A percentile compares a stretch with the other conserved stretches of the same genome.
phyloP scores from a whole-genome alignment of 257 asterid species.

The Lithospermum erythrorhizon region DNA sequence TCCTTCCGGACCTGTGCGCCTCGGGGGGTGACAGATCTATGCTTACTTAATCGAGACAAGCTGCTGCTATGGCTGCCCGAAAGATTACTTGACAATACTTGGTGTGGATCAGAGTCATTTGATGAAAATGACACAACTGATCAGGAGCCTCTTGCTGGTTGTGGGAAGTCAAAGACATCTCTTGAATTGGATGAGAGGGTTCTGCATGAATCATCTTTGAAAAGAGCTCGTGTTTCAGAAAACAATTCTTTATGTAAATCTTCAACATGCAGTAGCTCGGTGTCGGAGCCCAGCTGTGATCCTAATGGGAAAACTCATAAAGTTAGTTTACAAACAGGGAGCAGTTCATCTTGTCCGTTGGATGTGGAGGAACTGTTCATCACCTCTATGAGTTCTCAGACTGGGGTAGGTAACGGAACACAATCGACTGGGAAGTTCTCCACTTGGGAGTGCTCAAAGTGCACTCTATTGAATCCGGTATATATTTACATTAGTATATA shows the following conservation, averaged over 20 bases:
- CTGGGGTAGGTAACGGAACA: conserved; percentile 14
- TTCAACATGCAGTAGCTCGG: conserved; percentile 16
- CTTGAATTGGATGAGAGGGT: conserved; percentile 15
- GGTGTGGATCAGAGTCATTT: conserved; percentile 81
- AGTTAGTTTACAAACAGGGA: conserved; percentile 14
- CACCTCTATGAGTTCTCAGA: conserved; percentile 31
- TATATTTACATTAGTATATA: conserved; percentile 17
- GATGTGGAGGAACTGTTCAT: conserved; percentile 15
- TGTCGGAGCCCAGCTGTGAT: conserved; percentile 16
- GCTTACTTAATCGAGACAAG: conserved; percentile 66
- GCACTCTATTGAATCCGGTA: conserved; percentile 88
- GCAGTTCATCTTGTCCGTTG: conserved; percentile 11
- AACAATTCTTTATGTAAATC: conserved; percentile 20
- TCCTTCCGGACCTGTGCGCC: conserved; percentile 72
- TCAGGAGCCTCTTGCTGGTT: conserved; percentile 23
- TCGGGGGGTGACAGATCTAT: conserved; percentile 79
- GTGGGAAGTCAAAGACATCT: conserved; percentile 18
- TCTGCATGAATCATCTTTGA: conserved; percentile 28
- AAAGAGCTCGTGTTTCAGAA: conserved; percentile 42
- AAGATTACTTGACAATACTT: conserved; percentile 70
- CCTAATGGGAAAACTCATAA: conserved; percentile 14
- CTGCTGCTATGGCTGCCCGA: conserved; percentile 99
- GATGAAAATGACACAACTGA: conserved; percentile 44
- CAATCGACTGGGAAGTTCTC: conserved; percentile 16
- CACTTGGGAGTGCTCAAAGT: conserved; percentile 54